phyloP scores from a whole-genome alignment of 2,329 filamentous ascomycete species.

The Hypoxylon rubiginosum region DNA sequence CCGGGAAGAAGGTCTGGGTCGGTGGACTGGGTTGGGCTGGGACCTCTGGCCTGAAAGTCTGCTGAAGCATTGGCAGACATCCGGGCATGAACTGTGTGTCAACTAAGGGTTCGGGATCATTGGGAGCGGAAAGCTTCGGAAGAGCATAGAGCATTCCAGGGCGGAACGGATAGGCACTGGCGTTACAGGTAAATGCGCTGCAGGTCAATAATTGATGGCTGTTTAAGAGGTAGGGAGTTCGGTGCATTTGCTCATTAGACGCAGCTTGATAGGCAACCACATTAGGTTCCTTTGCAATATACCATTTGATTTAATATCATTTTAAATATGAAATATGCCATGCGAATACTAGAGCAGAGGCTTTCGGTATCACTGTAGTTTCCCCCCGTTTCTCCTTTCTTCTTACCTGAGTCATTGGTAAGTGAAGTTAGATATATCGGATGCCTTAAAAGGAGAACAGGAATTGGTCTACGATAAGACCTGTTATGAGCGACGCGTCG shows the following conservation, averaged over 20 bases:
- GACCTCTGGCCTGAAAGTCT: slow-evolving; percentile 22
- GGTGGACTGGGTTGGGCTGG: slow-evolving; percentile 35
- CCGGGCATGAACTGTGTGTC: not conserved
- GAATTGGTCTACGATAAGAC: too few relatives aligned
- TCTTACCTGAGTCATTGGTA: too few relatives aligned
- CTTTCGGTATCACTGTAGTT: not conserved
- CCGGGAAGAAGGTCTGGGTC: slow-evolving; percentile 53
- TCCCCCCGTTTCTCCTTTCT: not conserved
- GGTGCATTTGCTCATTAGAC: not conserved
- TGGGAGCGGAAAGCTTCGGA: not conserved
- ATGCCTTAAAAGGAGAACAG: too few relatives aligned
- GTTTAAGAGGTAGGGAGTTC: not conserved
- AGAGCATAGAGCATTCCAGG: not conserved
- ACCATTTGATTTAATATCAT: not conserved
- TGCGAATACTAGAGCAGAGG: not conserved
- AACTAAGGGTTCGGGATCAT: not conserved
- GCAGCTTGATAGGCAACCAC: not conserved
- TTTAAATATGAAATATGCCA: not conserved
- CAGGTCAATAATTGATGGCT: not conserved
- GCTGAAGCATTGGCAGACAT: slow-evolving; percentile 4
- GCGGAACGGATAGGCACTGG: slow-evolving; percentile 5
- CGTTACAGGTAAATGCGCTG: slow-evolving; percentile 3
- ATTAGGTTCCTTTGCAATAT: not conserved
- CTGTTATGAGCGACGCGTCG: too few relatives aligned
- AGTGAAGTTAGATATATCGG: too few relatives aligned